Conservation (phyloP, 768 basidiomycete genomes). For the Hebeloma cylindrosporum region DNA sequence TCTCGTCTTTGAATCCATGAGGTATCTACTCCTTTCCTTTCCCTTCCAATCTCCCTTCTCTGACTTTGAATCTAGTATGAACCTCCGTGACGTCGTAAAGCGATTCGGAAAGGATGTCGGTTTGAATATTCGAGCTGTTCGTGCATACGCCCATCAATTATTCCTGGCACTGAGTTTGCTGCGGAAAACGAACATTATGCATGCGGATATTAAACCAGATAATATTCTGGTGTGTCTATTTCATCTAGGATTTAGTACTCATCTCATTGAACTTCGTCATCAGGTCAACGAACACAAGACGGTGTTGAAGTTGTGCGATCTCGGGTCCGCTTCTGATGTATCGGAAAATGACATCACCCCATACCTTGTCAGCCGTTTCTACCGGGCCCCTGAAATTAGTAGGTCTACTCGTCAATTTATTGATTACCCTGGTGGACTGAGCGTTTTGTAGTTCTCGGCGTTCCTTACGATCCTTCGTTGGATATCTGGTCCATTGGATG, state of each 20-base stretch:
- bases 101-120: slow-evolving; percentile 98
- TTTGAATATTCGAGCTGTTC: slow-evolving; percentile 93
- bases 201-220: slow-evolving; percentile 98
- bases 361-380: slow-evolving; percentile 96
- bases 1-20: slow-evolving; percentile 91
- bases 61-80: slow-evolving; percentile 69
- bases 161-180: slow-evolving; percentile 85
- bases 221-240: slow-evolving; percentile 81
- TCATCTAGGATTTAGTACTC: neutral
- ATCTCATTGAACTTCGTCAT: neutral
- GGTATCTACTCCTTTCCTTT: slow-evolving; percentile 43
- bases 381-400: slow-evolving; percentile 99
- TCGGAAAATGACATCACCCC: slow-evolving; percentile 97
- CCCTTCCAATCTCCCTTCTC: neutral
- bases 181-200: slow-evolving; percentile 91
- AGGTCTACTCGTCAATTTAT: slow-evolving; percentile 20
- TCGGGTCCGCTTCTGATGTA: slow-evolving; percentile 95
- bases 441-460: slow-evolving; percentile 73
- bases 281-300: slow-evolving; percentile 98
- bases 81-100: slow-evolving; percentile 95
- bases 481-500: slow-evolving; percentile 98
- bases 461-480: slow-evolving; percentile 90
- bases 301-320: slow-evolving; percentile 89
- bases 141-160: slow-evolving; percentile 97
- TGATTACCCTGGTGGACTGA: slow-evolving; percentile 6